Evolutionary conservation across 345 rosid species (phyloP), one percentile per base, ranked within the genome.

Genomic region (Dipteronia sinensis): DNA sequence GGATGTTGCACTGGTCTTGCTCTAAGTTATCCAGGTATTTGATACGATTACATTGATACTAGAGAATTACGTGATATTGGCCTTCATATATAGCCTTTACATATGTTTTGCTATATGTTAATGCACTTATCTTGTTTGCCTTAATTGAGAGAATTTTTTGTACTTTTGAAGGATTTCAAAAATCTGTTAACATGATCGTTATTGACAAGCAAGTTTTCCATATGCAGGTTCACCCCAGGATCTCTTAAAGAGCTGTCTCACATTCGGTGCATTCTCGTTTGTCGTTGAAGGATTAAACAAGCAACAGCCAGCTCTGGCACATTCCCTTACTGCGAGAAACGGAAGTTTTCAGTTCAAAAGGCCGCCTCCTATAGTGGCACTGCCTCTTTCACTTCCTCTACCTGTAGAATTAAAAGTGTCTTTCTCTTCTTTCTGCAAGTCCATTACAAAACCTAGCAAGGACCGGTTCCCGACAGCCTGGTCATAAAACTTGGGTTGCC

Each of bases 1-100:
- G 97, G 98, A 71, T 94, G 97, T 78, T 94, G 95, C 82, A 91
- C 98, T 76, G 95, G 97, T 49, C 88, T 91, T 69, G 97, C 94
- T 81, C 84, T 92, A 78, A 92, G 98, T 85, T 89, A 87, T 80
- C 98, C 97, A 4, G 97, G 97, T 94, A 87, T 38, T 31, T 2
- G 7, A 29, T 16, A 73, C 12, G 1, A 7, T 20, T 58, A 20
- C 27, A 46, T 38, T 6, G 6, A 27, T 20, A 56, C n/a, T 23
- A 6, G 23, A 56, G 23, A 4, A 56, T 56, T 20, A 17, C 7
- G 62, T 56, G 22, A 17, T 3, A n/a, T 56, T 19, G 62, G 19
- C 55, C 55, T 11, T 13, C n/a, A 51, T 51, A 8, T 40, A 46
- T 46, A 8, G 49, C 3, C 49, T 46, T 8, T 46, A 49, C 15